Base-by-base conservation (phyloP, 352 stramenopile genomes). In the Phytophthora sp. region DNA sequence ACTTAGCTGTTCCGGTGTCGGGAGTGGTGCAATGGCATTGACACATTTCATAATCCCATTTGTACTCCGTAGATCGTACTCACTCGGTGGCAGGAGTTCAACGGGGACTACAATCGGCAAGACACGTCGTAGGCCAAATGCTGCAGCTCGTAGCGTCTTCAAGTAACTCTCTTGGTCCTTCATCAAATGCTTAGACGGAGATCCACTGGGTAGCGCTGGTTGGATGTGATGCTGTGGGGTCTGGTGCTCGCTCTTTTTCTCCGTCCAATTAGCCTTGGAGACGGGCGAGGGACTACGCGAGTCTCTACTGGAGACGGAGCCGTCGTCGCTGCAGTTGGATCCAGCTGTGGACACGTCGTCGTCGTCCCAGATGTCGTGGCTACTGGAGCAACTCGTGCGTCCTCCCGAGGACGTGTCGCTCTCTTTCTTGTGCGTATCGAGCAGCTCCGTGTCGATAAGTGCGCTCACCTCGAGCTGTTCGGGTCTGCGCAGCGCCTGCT, bases 31-130 rank as follows among this genome's bases (percentile, higher is more conserved):
- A 16, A 94, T 71, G 23, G 77, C 57, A 53, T 92, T 91, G 29
- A 93, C 67, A 33, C 82, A 91, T 64, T 94, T 94, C 82, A 94
- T 84, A 26, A 95, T 63, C 0, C 84, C 82, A 35, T 90, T 91
- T 5, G 88, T 90, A 73, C 88, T 90, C 23, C 83, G 71, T n/a
- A 90, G 69, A 56, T 95, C 88, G 65, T 91, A 93, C 58, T 92
- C 88, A 8, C 66, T 84, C 2, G 85, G 74, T 8, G 82, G 82
- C 4, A 75, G 65, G 26, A 90, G 75, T 45, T 88, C 70, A 15
- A 84, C 70, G 7, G 85, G 76, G 1, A 74, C 63, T 23, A 94
- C 83, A 29, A 94, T 78, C 3, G 78, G 81, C 7, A 77, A 52
- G 11, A 89, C 77, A 16, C 79, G 76, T 20, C 75, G 71, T 4